Conservation (phyloP, 306 rosid genomes). For the Quercus alba region DNA sequence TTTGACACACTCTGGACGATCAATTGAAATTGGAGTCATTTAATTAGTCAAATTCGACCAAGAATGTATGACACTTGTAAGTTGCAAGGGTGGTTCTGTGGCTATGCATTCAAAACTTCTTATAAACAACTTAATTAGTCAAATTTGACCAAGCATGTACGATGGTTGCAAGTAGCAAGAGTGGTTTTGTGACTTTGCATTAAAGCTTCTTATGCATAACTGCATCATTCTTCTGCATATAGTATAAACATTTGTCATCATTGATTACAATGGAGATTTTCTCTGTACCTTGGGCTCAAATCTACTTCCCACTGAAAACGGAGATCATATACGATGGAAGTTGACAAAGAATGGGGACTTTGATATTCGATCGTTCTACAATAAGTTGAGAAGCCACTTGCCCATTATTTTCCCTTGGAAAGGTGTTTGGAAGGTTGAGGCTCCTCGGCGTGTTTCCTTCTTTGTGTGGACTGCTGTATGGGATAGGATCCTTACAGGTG, state of each 20-base stretch:
- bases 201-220: background rate
- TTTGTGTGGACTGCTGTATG: too few relatives aligned
- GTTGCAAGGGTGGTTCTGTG: background rate
- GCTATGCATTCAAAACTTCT: background rate
- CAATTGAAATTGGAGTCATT: background rate
- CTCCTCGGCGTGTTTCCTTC: too few relatives aligned
- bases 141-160: background rate
- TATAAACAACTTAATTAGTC: background rate
- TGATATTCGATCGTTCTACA: too few relatives aligned
- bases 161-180: background rate
- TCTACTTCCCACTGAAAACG: too few relatives aligned
- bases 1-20: background rate
- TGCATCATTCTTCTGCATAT: background rate
- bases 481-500: too few relatives aligned
- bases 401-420: too few relatives aligned
- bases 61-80: background rate
- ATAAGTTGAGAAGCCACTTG: too few relatives aligned
- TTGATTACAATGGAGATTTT: too few relatives aligned
- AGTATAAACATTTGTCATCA: background rate
- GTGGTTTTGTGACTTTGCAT: background rate
- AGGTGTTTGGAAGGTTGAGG: too few relatives aligned
- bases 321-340: too few relatives aligned
- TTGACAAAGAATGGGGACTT: too few relatives aligned
- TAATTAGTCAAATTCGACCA: background rate
- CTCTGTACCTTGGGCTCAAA: too few relatives aligned